A percentile compares a stretch with the other conserved stretches of the same genome.
Evolutionary conservation across 2,329 filamentous ascomycete genomes (phyloP).

Genomic region (Pseudocercospora fijiensis): DNA sequence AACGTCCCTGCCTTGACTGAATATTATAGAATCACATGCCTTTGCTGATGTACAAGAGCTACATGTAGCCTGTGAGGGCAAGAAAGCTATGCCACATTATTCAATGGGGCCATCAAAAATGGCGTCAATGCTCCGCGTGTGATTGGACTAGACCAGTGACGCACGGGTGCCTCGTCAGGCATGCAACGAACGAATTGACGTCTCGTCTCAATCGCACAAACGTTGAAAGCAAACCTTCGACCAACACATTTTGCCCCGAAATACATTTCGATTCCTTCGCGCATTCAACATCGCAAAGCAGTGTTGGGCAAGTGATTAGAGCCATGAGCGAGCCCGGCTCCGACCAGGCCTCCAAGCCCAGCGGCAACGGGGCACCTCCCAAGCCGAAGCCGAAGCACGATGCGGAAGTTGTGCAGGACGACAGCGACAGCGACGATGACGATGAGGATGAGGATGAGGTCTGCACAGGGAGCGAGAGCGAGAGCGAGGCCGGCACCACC

Average conservation of each 20-base stretch:
- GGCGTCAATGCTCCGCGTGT: neutral
- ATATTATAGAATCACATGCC: neutral
- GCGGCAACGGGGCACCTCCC: neutral
- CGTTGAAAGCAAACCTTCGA: too few relatives aligned
- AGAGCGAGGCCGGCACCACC: slow-evolving; percentile 2
- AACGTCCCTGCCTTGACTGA: neutral
- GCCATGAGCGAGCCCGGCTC: neutral
- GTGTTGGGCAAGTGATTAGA: neutral
- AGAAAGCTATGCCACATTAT: too few relatives aligned
- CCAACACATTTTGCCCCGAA: too few relatives aligned
- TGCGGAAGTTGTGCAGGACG: neutral
- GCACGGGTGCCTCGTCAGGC: neutral
- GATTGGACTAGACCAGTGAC: neutral
- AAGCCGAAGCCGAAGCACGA: neutral
- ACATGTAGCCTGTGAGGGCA: neutral
- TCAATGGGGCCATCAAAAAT: neutral
- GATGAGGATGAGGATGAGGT: slow-evolving; percentile 8
- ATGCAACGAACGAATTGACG: neutral
- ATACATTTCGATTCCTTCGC: neutral
- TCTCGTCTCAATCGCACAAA: too few relatives aligned
- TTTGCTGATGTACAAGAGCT: neutral
- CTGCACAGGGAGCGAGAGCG: slow-evolving; percentile 5
- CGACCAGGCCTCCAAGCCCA: slow-evolving; percentile 1
- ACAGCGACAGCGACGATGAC: slow-evolving; percentile 1
- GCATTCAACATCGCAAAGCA: neutral